A percentile compares a stretch with the other conserved stretches of the same genome.
Evolutionary conservation across 129 eudicot genomes (phyloP).

Genomic region (Flaveria trinervia): DNA sequence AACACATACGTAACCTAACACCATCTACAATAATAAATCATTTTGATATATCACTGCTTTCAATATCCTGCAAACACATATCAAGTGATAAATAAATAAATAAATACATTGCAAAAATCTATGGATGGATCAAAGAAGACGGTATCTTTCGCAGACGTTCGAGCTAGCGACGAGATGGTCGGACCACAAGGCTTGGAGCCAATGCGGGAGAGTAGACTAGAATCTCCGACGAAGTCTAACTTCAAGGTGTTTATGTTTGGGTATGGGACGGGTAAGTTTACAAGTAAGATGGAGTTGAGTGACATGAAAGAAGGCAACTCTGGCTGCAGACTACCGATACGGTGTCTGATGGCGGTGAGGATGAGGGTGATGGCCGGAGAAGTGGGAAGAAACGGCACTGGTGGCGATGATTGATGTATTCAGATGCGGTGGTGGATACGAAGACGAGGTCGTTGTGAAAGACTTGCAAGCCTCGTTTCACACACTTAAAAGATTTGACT

Average conservation of each 20-base stretch:
- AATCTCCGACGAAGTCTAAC: constrained; percentile 33
- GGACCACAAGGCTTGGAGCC: no score
- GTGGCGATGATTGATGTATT: constrained; percentile 46
- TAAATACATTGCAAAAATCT: not conserved
- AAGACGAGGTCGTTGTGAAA: constrained; percentile 9
- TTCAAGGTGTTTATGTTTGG: constrained; percentile 44
- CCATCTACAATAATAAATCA: not conserved
- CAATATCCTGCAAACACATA: not conserved
- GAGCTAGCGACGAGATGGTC: not conserved
- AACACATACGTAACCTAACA: not conserved
- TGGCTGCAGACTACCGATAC: constrained; percentile 18
- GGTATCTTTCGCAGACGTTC: constrained; percentile 8
- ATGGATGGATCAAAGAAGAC: constrained; percentile 18
- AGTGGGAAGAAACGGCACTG: constrained; percentile 11
- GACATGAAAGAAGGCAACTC: constrained; percentile 56
- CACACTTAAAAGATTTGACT: not conserved
- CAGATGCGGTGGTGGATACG: constrained; percentile 43
- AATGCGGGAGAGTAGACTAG: constrained; percentile 8
- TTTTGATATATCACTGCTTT: not conserved
- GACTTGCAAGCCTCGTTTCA: constrained; percentile 22
- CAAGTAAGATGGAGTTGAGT: constrained; percentile 37
- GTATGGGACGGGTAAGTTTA: constrained; percentile 30
- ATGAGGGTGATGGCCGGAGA: not conserved
- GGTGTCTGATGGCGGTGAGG: not conserved
- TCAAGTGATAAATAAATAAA: not conserved